Evolutionary conservation across 352 stramenopile species (phyloP), one percentile per base, ranked within the genome.

Genomic region (Thalassiosira livingstoniorum): DNA sequence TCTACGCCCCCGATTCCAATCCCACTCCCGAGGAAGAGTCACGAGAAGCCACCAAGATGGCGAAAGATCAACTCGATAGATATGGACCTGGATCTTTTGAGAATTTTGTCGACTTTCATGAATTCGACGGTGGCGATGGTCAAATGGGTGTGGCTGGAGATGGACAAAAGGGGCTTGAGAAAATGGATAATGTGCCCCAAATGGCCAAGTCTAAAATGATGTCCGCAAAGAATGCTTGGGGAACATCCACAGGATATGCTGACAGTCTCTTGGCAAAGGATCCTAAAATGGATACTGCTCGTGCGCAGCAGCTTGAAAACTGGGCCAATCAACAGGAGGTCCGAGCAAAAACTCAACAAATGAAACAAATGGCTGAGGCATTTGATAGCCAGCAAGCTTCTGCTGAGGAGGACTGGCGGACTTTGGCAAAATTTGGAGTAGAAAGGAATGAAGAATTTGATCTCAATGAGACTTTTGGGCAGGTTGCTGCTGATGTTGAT

Each of bases 251-350:
- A 15, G 86, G 87, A 75, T 94, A 94, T 67, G 86, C 87, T 13
- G 90, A 94, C 42, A 34, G 69, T 5, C 68, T 94, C 2, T 58
- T 70, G 21, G 35, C 65, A 23, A 62, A 77, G 60, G 69, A 90
- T 37, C 60, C 69, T 0, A 82, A 83, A 53, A 78, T 93, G 43
- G 90, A 94, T 64, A 88, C 75, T 18, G 53, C 83, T 2, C 61
- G 88, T 23, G 90, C 90, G 3, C 90, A 94, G 54, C 87, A 92
- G 57, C 53, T 94, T 25, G 90, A 94, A 75, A 94, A 94, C 74
- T 94, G 90, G 90, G 66, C 85, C 23, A 94, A 94, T 78, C 90
- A 94, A 68, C 86, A 92, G 71, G 86, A 94, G 82, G 76, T 94
- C n/a, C 47, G 78, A 11, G 64, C 64, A 0, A 85, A 81, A 54